phyloP scores from a whole-genome alignment of 176 grass and related monocot genomes.

The Bromus sterilis region DNA sequence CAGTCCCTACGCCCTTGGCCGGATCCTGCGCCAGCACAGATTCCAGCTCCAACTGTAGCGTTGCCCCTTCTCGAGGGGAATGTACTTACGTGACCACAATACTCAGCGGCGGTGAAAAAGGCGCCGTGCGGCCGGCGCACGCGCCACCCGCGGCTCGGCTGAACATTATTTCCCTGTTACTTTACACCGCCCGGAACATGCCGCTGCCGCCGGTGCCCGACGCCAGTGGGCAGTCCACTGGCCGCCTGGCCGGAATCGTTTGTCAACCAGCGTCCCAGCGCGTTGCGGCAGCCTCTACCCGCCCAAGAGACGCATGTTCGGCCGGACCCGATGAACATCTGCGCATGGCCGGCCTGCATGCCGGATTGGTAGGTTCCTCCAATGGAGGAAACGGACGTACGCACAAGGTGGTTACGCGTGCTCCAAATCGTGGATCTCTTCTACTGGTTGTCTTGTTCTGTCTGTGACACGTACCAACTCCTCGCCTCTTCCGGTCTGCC shows the following conservation, averaged over 20 bases:
- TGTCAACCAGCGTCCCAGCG: slow-evolving; percentile 9
- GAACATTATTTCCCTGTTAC: background rate
- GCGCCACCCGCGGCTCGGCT: background rate
- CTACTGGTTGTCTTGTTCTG: background rate
- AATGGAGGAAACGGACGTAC: background rate
- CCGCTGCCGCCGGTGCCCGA: background rate
- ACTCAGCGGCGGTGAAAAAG: background rate
- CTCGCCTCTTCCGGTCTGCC: slow-evolving; percentile 7
- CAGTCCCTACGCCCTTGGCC: slow-evolving; percentile 19
- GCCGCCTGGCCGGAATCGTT: background rate
- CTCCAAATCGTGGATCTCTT: background rate
- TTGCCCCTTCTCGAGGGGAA: background rate
- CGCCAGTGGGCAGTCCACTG: background rate
- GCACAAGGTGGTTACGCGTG: background rate
- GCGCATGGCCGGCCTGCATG: background rate
- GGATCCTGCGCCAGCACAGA: slow-evolving; percentile 1
- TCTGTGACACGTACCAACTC: background rate
- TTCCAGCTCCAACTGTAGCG: background rate
- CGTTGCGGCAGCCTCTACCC: background rate
- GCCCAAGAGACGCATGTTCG: background rate
- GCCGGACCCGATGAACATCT: background rate
- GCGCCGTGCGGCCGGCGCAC: background rate
- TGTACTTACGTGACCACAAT: background rate
- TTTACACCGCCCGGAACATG: background rate
- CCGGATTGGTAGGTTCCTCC: background rate